Evolutionary conservation across 23 red algal genomes (phyloP).

Genomic region (Agarophyton chilense): DNA sequence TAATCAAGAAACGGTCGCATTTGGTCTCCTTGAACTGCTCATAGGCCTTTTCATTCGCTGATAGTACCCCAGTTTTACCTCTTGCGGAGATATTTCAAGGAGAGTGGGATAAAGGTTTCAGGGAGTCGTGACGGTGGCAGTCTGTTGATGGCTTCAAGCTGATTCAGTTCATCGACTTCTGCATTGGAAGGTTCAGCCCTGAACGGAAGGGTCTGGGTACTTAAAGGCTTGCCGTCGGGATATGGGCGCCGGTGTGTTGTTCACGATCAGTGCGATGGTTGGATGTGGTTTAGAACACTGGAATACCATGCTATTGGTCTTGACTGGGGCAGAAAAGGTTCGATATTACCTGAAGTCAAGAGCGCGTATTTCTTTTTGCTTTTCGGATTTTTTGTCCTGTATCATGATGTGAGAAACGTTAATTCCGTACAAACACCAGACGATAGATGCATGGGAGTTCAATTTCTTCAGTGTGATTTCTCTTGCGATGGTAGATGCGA

Average conservation of each 20-base stretch:
- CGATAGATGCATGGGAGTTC: not conserved
- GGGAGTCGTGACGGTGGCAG: not conserved
- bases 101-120: not conserved
- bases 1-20: conserved; percentile 24
- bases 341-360: conserved; percentile 29
- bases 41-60: not conserved
- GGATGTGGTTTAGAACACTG: not conserved
- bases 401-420: not conserved
- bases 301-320: not conserved
- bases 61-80: not conserved
- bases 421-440: not conserved
- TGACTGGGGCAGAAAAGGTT: not conserved
- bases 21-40: conserved; percentile 3
- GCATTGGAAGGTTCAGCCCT: not conserved
- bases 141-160: not conserved
- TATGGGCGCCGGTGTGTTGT: not conserved
- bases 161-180: conserved; percentile 10
- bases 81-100: conserved; percentile 14
- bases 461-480: not conserved
- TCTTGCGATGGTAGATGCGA: not conserved
- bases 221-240: not conserved
- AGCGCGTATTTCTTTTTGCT: not conserved
- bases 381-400: not conserved
- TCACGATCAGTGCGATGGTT: not conserved
- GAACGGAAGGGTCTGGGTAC: conserved; percentile 19